Percentiles rank a stretch among this genome's conserved stretches.
These are phyloP conservation scores for Lithohypha guttulata DNA, from an alignment of 2,329 filamentous ascomycete genomes.

Conservation along the genomic window DNA sequence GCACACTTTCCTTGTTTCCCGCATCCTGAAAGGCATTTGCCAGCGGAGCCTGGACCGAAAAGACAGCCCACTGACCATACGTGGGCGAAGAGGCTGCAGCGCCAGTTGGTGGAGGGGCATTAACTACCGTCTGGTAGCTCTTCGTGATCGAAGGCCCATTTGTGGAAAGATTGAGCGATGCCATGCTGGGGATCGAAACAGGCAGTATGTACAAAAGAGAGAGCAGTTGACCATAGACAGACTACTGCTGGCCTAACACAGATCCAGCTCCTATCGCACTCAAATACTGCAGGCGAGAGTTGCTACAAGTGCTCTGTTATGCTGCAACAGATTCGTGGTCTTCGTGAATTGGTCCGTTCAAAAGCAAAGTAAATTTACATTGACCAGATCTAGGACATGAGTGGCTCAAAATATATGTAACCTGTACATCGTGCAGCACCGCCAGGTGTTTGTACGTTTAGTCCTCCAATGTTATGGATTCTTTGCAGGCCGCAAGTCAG, in stretches of 20 bases:
- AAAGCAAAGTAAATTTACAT: neutral
- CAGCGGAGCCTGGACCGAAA: constrained; percentile 83
- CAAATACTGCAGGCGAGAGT: no score
- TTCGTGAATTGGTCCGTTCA: neutral
- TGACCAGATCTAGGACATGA: neutral
- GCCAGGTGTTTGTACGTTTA: neutral
- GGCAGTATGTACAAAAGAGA: no score
- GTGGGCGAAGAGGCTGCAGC: constrained; percentile 60
- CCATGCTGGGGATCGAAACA: no score
- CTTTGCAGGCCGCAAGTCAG: neutral
- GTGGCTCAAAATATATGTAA: neutral
- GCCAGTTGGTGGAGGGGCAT: constrained; percentile 47
- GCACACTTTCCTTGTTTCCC: constrained; percentile 77
- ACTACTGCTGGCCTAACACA: constrained; percentile 4
- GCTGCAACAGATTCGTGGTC: neutral
- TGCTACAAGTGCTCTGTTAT: no score
- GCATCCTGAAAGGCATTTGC: constrained; percentile 86
- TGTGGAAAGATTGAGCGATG: constrained; percentile 67
- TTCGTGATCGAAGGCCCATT: constrained; percentile 70
- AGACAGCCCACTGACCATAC: constrained; percentile 85
- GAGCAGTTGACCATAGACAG: neutral
- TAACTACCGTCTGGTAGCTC: constrained; percentile 61
- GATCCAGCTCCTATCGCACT: constrained; percentile 6
- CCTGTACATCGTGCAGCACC: neutral
- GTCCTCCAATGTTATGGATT: constrained; percentile 2